phyloP scores from a whole-genome alignment of 2,329 filamentous ascomycete species.

The Aspergillus pseudotamarii region DNA sequence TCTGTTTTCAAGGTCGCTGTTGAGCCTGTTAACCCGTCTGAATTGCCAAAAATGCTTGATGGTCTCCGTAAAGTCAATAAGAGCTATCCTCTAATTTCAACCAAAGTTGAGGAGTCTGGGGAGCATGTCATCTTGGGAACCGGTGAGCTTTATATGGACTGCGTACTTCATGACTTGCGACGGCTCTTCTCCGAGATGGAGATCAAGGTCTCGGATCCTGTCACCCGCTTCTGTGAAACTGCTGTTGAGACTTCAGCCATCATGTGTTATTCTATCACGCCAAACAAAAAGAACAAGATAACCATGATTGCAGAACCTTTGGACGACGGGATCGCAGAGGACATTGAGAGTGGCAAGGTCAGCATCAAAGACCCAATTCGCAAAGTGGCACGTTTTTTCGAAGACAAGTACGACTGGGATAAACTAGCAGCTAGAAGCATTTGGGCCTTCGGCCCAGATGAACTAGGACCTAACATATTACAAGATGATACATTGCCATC shows the following conservation, averaged over 20 bases:
- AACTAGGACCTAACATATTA: slow-evolving; percentile 90
- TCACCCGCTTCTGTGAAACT: slow-evolving; percentile 96
- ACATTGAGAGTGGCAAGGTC: slow-evolving; percentile 89
- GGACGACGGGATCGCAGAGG: slow-evolving; percentile 89
- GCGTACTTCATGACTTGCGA: slow-evolving; percentile 91
- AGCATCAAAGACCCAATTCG: slow-evolving; percentile 90
- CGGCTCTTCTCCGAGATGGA: slow-evolving; percentile 98
- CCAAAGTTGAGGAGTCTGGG: slow-evolving; percentile 96
- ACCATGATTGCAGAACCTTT: slow-evolving; percentile 97
- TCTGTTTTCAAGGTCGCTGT: slow-evolving; percentile 98
- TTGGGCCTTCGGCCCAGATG: slow-evolving; percentile 97
- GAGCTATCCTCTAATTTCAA: slow-evolving; percentile 91
- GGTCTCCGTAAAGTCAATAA: slow-evolving; percentile 97
- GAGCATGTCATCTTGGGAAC: slow-evolving; percentile 95
- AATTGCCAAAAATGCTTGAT: slow-evolving; percentile 98
- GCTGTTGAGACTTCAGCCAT: slow-evolving; percentile 96
- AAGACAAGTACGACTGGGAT: slow-evolving; percentile 97
- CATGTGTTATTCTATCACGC: slow-evolving; percentile 96
- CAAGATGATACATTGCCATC: slow-evolving; percentile 95
- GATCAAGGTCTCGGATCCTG: slow-evolving; percentile 96
- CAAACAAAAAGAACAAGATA: slow-evolving; percentile 99
- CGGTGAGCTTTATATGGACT: slow-evolving; percentile 99
- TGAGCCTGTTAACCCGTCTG: slow-evolving; percentile 96
- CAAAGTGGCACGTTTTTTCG: slow-evolving; percentile 94
- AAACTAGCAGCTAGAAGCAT: slow-evolving; percentile 91